A percentile compares a stretch with the other conserved stretches of the same genome.
Evolutionary conservation across 495 filamentous ascomycete species (phyloP).

Genomic region (Schizothecium vesticola): DNA sequence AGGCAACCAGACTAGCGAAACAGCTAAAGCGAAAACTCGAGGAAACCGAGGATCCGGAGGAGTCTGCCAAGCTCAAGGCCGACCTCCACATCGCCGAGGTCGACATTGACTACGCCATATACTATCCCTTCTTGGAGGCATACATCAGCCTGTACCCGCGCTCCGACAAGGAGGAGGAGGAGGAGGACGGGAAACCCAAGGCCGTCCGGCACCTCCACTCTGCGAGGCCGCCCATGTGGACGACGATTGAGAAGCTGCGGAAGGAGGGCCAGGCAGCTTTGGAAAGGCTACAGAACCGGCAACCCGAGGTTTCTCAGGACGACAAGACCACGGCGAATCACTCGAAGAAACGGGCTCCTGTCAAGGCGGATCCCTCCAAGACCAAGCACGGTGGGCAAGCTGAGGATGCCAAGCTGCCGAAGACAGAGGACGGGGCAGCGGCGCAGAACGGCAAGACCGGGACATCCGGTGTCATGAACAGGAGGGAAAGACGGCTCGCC

Average conservation of each 20-base stretch:
- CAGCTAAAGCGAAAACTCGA: slow-evolving; percentile 53
- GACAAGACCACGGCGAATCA: neutral
- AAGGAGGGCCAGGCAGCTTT: slow-evolving; percentile 54
- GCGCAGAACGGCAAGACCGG: neutral
- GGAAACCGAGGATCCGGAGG: slow-evolving; percentile 41
- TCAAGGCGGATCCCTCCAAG: neutral
- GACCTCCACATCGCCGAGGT: slow-evolving; percentile 67
- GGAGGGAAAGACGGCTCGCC: neutral
- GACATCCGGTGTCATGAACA: neutral
- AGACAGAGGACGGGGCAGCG: neutral
- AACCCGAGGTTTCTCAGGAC: slow-evolving; percentile 5
- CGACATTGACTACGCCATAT: slow-evolving; percentile 80
- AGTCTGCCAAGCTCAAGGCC: slow-evolving; percentile 44
- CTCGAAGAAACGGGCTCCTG: neutral
- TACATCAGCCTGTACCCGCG: slow-evolving; percentile 74
- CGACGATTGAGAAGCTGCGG: slow-evolving; percentile 61
- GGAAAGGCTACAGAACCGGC: slow-evolving; percentile 44
- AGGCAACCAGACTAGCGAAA: slow-evolving; percentile 66
- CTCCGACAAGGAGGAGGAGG: slow-evolving; percentile 31
- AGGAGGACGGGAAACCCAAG: slow-evolving; percentile 29
- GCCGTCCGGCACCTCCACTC: slow-evolving; percentile 33
- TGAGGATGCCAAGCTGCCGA: neutral
- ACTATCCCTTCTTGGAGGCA: slow-evolving; percentile 70
- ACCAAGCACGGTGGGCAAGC: neutral
- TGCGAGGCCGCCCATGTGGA: slow-evolving; percentile 60